A percentile compares a stretch with the other conserved stretches of the same genome.
Conservation (phyloP, 2,329 filamentous ascomycete genomes). For the Fusarium sp. region DNA sequence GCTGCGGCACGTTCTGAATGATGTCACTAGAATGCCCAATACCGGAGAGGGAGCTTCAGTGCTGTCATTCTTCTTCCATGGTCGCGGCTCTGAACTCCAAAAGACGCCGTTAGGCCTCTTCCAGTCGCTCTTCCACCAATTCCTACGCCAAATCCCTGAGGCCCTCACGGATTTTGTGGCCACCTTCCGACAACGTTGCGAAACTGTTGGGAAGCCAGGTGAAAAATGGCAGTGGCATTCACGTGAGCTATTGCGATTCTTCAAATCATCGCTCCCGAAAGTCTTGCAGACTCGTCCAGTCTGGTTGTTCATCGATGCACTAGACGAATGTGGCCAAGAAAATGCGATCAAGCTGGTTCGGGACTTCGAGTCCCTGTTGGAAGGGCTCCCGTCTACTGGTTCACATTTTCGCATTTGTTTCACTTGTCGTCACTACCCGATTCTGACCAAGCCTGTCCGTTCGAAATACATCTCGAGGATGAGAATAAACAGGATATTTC, state of each 20-base stretch:
- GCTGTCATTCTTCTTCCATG: background rate
- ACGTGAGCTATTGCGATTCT: conserved; percentile 37
- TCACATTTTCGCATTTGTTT: conserved; percentile 50
- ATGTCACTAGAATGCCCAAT: too few relatives aligned
- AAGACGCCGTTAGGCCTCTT: background rate
- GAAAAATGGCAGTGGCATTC: conserved; percentile 50
- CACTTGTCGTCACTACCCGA: conserved; percentile 53
- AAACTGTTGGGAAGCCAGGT: conserved; percentile 23
- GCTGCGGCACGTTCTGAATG: background rate
- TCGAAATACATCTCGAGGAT: conserved; percentile 50
- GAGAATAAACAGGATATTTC: conserved; percentile 53
- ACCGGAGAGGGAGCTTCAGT: too few relatives aligned
- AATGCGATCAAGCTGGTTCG: conserved; percentile 39
- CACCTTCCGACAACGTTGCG: conserved; percentile 22
- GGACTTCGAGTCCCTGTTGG: conserved; percentile 39
- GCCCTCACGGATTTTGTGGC: conserved; percentile 39
- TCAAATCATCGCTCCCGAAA: conserved; percentile 41
- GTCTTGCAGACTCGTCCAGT: conserved; percentile 40
- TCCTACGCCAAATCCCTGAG: conserved; percentile 36
- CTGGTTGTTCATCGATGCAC: conserved; percentile 54
- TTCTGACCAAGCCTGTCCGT: conserved; percentile 37
- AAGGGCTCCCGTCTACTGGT: conserved; percentile 29
- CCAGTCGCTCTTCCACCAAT: background rate
- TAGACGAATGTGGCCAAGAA: conserved; percentile 54
- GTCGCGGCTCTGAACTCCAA: background rate